Conservation (phyloP, 2,329 filamentous ascomycete species). For the Graphiopsis chlorocephala region DNA sequence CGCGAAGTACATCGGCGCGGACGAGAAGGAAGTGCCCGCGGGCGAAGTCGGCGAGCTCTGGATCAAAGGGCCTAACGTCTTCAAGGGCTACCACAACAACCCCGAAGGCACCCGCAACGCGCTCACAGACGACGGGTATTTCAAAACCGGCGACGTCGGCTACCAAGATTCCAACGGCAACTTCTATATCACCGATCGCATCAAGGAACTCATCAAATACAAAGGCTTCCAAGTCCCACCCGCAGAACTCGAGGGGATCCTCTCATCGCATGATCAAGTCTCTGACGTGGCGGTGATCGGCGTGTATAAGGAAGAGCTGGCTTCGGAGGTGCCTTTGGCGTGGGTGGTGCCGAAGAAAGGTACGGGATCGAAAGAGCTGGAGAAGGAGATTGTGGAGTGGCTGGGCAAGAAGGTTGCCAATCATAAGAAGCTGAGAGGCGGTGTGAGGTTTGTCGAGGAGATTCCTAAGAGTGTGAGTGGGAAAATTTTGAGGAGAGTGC, state of each 20-base stretch:
- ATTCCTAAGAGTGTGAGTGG: conserved; percentile 49
- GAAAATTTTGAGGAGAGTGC: conserved; percentile 47
- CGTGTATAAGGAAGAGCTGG: conserved; percentile 44
- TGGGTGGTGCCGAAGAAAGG: conserved; percentile 43
- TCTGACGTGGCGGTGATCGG: conserved; percentile 47
- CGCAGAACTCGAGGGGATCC: conserved; percentile 47
- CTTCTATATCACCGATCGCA: conserved; percentile 85
- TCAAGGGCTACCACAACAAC: conserved; percentile 75
- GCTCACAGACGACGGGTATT: conserved; percentile 75
- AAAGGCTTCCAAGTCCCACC: conserved; percentile 47
- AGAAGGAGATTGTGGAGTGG: conserved; percentile 43
- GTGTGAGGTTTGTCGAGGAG: conserved; percentile 46
- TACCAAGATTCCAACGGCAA: conserved; percentile 74
- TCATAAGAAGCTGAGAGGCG: conserved; percentile 47
- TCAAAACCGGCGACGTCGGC: conserved; percentile 86
- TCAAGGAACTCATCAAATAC: conserved; percentile 67
- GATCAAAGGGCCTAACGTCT: conserved; percentile 76
- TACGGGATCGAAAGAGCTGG: conserved; percentile 32
- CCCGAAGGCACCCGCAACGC: conserved; percentile 67
- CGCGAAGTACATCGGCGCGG: conserved; percentile 71
- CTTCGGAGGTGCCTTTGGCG: conserved; percentile 47
- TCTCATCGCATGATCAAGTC: conserved; percentile 42
- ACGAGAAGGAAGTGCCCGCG: conserved; percentile 57
- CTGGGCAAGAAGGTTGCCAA: conserved; percentile 45
- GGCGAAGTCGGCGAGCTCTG: conserved; percentile 61